phyloP scores from a whole-genome alignment of 2,329 filamentous ascomycete species.

The Phoma herbarum region DNA sequence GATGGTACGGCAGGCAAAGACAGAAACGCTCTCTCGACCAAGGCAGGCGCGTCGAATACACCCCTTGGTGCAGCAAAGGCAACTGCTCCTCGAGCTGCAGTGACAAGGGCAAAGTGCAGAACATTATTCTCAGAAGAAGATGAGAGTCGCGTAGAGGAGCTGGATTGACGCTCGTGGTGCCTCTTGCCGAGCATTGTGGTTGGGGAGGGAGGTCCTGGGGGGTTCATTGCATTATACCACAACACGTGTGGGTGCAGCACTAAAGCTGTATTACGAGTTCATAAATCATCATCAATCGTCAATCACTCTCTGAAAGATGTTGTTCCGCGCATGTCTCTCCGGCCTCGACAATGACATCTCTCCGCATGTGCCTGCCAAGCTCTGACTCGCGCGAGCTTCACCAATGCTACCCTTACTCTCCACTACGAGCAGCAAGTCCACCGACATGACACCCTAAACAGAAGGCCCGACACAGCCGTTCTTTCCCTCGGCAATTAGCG shows the following conservation, averaged over 20 bases:
- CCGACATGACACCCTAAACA: conserved; percentile 21
- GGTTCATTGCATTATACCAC: conserved; percentile 6
- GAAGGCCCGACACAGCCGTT: conserved; percentile 4
- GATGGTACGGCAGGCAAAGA: neutral
- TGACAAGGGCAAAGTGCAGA: conserved; percentile 26
- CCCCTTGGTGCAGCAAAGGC: neutral
- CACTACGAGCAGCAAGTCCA: conserved; percentile 6
- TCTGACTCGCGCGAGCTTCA: conserved; percentile 32
- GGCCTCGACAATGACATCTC: conserved; percentile 1
- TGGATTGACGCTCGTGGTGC: conserved; percentile 33
- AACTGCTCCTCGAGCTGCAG: conserved; percentile 5
- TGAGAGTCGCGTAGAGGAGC: conserved; percentile 35
- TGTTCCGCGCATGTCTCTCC: neutral
- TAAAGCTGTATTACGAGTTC: neutral
- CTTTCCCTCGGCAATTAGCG: conserved; percentile 8
- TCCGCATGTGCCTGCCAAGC: conserved; percentile 29
- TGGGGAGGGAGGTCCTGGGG: neutral
- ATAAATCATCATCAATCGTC: neutral
- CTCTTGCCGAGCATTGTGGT: neutral
- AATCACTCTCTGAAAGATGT: neutral
- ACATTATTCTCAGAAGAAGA: conserved; percentile 33
- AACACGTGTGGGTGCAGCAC: neutral
- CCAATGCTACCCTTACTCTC: conserved; percentile 6
- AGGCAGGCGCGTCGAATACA: conserved; percentile 19
- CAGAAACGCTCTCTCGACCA: conserved; percentile 7